Evolutionary conservation across 2,329 filamentous ascomycete genomes (phyloP).

Genomic region (Arthroderma sp.): DNA sequence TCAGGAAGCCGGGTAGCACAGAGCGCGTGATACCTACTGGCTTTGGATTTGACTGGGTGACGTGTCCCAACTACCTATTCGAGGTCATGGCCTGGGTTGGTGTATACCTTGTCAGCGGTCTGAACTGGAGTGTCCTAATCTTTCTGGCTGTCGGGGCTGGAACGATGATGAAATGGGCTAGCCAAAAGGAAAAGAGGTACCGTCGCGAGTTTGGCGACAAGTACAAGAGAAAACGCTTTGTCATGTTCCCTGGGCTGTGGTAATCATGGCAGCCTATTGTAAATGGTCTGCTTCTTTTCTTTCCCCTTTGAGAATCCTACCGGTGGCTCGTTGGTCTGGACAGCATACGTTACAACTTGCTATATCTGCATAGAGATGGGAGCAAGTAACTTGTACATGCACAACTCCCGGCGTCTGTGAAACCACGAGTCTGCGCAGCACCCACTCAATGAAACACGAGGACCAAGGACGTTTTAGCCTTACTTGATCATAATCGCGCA

Average conservation of each 20-base stretch:
- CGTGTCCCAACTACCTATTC: constrained; percentile 95
- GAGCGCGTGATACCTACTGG: constrained; percentile 81
- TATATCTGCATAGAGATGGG: not conserved
- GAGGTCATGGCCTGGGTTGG: constrained; percentile 80
- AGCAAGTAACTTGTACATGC: not conserved
- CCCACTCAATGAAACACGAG: not conserved
- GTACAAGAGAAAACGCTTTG: constrained; percentile 89
- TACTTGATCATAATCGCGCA: constrained; percentile 1
- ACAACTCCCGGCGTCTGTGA: not conserved
- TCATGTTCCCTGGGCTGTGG: constrained; percentile 66
- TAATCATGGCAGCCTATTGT: constrained; percentile 31
- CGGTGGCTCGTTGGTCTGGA: not conserved
- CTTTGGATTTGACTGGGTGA: constrained; percentile 73
- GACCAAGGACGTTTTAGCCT: not conserved
- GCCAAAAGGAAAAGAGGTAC: constrained; percentile 84
- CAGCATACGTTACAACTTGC: not conserved
- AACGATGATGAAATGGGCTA: constrained; percentile 80
- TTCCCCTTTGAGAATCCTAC: not conserved
- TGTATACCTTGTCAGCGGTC: constrained; percentile 62
- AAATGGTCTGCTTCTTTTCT: not conserved
- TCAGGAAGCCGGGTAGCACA: constrained; percentile 67
- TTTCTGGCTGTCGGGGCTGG: constrained; percentile 61
- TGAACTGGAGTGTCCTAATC: constrained; percentile 60
- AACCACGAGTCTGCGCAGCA: not conserved
- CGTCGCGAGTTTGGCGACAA: constrained; percentile 81